Evolutionary conservation across 306 rosid species (phyloP).

Genomic region (Prunus dulcis): DNA sequence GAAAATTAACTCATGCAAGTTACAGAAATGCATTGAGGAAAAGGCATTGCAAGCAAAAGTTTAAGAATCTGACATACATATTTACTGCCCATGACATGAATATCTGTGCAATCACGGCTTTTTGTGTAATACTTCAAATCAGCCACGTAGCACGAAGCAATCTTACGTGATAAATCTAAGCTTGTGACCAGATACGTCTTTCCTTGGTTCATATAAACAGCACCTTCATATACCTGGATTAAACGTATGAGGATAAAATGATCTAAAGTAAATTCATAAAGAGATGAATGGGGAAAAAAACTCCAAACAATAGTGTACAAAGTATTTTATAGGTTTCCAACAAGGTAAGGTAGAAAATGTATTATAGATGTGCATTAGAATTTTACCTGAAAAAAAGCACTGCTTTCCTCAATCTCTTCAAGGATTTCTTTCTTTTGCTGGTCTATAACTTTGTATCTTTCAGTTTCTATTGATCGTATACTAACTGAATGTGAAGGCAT

Average conservation of each 20-base stretch:
- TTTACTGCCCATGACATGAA: slow-evolving; percentile 72
- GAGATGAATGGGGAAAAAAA: background rate
- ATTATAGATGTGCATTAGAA: background rate
- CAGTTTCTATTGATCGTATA: slow-evolving; percentile 78
- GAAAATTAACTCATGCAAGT: background rate
- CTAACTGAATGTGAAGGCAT: slow-evolving; percentile 67
- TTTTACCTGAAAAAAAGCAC: slow-evolving; percentile 85
- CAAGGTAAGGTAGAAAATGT: background rate
- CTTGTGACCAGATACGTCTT: slow-evolving; percentile 74
- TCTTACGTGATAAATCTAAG: slow-evolving; percentile 56
- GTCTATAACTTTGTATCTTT: slow-evolving; percentile 66
- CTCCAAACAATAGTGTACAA: background rate
- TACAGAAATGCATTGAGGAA: slow-evolving; percentile 12
- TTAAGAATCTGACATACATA: slow-evolving; percentile 54
- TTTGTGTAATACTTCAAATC: slow-evolving; percentile 82
- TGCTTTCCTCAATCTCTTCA: slow-evolving; percentile 98
- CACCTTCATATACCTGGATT: slow-evolving; percentile 88
- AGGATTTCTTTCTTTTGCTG: slow-evolving; percentile 51
- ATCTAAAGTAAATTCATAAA: slow-evolving; percentile 5
- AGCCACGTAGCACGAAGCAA: slow-evolving; percentile 70
- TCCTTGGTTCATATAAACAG: slow-evolving; percentile 88
- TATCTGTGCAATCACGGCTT: slow-evolving; percentile 72
- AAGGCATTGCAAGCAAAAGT: slow-evolving; percentile 1
- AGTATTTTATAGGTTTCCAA: slow-evolving; percentile 1
- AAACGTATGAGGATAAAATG: slow-evolving; percentile 6